Percentiles rank a stretch among this genome's conserved stretches.
Conservation (phyloP, 2,329 filamentous ascomycete species). For the Fusarium xylarioides region DNA sequence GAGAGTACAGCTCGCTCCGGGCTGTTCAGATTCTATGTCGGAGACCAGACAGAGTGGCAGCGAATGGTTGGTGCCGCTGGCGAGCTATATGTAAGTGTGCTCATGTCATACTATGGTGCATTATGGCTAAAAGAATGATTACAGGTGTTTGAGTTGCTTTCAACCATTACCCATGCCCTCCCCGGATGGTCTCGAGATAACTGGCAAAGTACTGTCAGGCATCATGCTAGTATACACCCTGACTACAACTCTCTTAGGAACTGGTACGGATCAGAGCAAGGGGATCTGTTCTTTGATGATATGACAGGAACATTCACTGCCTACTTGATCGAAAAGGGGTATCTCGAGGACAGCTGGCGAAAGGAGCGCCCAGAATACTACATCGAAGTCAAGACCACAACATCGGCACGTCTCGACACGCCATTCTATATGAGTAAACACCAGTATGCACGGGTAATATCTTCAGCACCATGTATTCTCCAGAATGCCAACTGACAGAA, state of each 20-base stretch:
- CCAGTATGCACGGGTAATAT: not conserved
- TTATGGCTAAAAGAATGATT: too few species aligned
- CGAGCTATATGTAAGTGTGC: not conserved
- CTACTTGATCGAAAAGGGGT: not conserved
- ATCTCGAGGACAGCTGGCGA: not conserved
- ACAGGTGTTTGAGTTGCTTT: not conserved
- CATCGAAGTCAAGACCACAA: not conserved
- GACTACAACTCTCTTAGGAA: not conserved
- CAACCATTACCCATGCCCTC: accelerated
- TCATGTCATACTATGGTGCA: too few species aligned
- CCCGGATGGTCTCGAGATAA: not conserved
- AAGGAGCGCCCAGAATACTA: not conserved
- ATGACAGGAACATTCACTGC: not conserved
- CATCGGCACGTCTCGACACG: not conserved
- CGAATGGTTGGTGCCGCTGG: not conserved
- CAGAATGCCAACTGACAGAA: accelerated
- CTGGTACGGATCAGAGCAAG: not conserved
- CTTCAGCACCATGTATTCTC: accelerated
- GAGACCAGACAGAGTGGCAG: not conserved
- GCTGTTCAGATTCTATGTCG: not conserved
- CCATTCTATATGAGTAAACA: not conserved
- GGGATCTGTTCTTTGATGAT: not conserved
- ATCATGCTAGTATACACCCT: not conserved
- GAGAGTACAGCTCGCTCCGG: not conserved
- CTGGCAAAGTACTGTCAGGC: not conserved